Percentiles rank a stretch among this genome's conserved stretches.
These are phyloP conservation scores for Phylloporus arenicola DNA, from an alignment of 768 basidiomycete species.

Conservation along the genomic window DNA sequence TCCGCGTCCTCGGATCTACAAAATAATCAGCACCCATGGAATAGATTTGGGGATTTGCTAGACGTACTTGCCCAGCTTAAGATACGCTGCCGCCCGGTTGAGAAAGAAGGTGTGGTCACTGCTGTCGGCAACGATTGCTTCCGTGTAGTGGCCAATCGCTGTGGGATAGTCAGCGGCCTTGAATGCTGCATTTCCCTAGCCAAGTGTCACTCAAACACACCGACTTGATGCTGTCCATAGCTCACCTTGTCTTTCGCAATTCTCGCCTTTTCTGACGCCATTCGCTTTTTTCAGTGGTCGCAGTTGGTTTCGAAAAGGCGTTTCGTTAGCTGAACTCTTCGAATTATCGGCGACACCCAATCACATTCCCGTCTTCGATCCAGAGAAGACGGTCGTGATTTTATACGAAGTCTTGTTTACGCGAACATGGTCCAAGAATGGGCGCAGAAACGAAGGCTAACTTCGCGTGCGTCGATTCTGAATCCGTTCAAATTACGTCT, in stretches of 20 bases:
- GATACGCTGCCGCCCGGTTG: slow-evolving; percentile 87
- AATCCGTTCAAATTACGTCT: not conserved
- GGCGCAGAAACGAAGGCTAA: slow-evolving; percentile 7
- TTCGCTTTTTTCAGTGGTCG: slow-evolving; percentile 12
- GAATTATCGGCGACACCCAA: not conserved
- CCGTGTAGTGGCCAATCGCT: slow-evolving; percentile 83
- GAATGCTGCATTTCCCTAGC: slow-evolving; percentile 83
- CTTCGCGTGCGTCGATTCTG: slow-evolving; percentile 22
- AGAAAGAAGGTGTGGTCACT: slow-evolving; percentile 73
- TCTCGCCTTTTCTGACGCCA: slow-evolving; percentile 33
- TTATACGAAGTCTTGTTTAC: not conserved
- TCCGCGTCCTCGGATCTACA: slow-evolving; percentile 73
- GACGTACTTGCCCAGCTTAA: slow-evolving; percentile 93
- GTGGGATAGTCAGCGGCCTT: slow-evolving; percentile 70
- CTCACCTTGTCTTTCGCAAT: slow-evolving; percentile 31
- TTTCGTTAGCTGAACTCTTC: not conserved
- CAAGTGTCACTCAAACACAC: not conserved
- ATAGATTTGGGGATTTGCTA: not conserved
- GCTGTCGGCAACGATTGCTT: slow-evolving; percentile 67
- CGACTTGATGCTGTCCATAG: not conserved
- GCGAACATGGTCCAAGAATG: slow-evolving; percentile 1
- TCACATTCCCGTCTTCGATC: slow-evolving; percentile 1
- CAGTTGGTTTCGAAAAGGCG: not conserved
- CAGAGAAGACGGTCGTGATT: not conserved
- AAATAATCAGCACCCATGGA: slow-evolving; percentile 1